Evolutionary conservation across 2,329 filamentous ascomycete genomes (phyloP).

Genomic region (Trichoderma sp.): DNA sequence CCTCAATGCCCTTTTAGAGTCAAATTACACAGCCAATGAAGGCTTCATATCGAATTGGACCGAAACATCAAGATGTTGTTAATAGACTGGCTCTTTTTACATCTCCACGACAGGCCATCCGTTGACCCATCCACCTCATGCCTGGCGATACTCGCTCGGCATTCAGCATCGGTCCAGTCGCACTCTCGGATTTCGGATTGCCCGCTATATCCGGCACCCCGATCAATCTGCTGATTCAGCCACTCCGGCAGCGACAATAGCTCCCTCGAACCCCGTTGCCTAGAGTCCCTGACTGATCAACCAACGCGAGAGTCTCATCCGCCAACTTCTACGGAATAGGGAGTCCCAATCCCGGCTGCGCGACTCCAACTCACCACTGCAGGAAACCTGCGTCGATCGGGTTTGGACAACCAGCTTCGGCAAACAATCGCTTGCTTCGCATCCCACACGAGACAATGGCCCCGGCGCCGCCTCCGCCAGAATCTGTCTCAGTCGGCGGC

Average conservation of each 20-base stretch:
- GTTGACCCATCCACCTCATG: not conserved
- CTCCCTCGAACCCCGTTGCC: constrained; percentile 12
- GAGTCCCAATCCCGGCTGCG: constrained; percentile 25
- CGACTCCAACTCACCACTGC: constrained; percentile 1
- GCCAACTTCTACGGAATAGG: constrained; percentile 11
- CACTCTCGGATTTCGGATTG: constrained; percentile 14
- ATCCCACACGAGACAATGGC: constrained; percentile 15
- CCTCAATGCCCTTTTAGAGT: not conserved
- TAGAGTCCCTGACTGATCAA: not conserved
- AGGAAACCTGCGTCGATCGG: constrained; percentile 9
- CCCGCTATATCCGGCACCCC: not conserved
- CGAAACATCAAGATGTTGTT: not conserved
- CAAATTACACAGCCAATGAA: not conserved
- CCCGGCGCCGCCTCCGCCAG: constrained; percentile 25
- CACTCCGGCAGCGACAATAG: not conserved
- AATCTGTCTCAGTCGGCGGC: constrained; percentile 30
- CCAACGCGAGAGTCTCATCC: constrained; percentile 1
- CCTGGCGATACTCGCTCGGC: not conserved
- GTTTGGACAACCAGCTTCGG: constrained; percentile 1
- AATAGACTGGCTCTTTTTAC: not conserved
- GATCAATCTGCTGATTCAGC: constrained; percentile 21
- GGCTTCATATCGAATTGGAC: not conserved
- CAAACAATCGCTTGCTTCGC: not conserved
- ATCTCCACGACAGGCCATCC: not conserved
- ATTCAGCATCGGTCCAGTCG: not conserved